Percentiles rank a stretch among this genome's conserved stretches.
Evolutionary conservation across 352 stramenopile species (phyloP).

Genomic region (Pythium brachiatum): DNA sequence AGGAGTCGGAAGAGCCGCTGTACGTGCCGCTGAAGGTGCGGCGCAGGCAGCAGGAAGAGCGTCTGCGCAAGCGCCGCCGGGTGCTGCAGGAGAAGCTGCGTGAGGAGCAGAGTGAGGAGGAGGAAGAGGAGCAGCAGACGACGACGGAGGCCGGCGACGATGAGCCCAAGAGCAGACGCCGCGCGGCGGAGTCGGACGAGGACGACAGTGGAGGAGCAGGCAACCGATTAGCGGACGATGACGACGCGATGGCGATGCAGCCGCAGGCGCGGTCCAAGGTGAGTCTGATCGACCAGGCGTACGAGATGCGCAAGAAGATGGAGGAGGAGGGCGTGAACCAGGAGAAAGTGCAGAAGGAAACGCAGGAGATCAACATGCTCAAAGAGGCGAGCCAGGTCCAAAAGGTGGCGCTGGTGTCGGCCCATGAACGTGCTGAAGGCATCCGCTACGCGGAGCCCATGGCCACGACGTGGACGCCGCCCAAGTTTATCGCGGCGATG

Average conservation of each 20-base stretch:
- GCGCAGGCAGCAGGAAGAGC: constrained; percentile 64
- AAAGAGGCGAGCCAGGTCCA: constrained; percentile 95
- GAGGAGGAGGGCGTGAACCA: constrained; percentile 79
- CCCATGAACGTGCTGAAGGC: constrained; percentile 90
- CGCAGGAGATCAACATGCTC: constrained; percentile 91
- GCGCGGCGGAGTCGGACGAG: not conserved
- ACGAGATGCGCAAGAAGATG: constrained; percentile 78
- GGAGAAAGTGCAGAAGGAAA: constrained; percentile 74
- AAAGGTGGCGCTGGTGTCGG: constrained; percentile 94
- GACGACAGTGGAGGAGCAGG: not conserved
- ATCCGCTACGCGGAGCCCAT: constrained; percentile 91
- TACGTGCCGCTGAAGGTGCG: constrained; percentile 83
- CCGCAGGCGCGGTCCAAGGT: constrained; percentile 47
- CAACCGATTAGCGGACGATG: not conserved
- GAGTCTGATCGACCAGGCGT: constrained; percentile 80
- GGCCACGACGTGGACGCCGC: constrained; percentile 91
- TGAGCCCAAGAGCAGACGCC: not conserved
- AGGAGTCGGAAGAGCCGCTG: constrained; percentile 39
- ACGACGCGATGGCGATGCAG: constrained; percentile 14
- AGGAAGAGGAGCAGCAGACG: constrained; percentile 16
- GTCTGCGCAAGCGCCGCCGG: constrained; percentile 46
- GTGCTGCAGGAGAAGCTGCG: constrained; percentile 53
- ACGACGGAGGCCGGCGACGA: constrained; percentile 10
- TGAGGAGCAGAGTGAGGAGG: constrained; percentile 37
- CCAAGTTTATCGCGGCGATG: constrained; percentile 84